Conservation (phyloP, 495 filamentous ascomycete species). For the Pseudoneurospora amorphoporcata region DNA sequence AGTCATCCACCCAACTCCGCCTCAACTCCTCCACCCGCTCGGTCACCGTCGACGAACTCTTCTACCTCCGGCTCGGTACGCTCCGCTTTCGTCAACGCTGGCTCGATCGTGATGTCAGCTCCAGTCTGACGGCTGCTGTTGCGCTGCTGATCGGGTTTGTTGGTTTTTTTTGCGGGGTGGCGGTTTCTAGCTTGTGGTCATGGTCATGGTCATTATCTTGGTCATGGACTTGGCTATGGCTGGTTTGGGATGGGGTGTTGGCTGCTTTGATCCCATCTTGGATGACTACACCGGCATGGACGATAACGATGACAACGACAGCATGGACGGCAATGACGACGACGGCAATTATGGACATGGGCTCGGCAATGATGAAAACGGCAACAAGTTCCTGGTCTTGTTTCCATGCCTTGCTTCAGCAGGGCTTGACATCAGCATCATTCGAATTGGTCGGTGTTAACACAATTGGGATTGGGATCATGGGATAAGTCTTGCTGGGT, state of each 20-base stretch:
- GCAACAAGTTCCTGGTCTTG: background rate
- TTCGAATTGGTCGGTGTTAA: background rate
- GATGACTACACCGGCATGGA: background rate
- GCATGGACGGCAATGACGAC: background rate
- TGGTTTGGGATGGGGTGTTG: background rate
- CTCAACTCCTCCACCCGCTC: conserved; percentile 1
- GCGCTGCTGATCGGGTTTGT: background rate
- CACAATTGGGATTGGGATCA: background rate
- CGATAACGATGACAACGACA: too few relatives aligned
- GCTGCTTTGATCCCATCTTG: background rate
- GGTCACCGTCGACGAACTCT: conserved; percentile 13
- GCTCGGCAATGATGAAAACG: background rate
- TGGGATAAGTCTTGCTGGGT: background rate
- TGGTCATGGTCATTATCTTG: background rate
- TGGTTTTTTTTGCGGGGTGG: conserved; percentile 10
- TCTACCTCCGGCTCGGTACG: conserved; percentile 17
- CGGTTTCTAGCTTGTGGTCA: background rate
- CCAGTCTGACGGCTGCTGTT: conserved; percentile 9
- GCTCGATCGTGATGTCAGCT: conserved; percentile 15
- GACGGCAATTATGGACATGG: background rate
- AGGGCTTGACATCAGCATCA: background rate
- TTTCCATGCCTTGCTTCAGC: background rate
- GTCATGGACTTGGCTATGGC: background rate
- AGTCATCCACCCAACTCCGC: background rate
- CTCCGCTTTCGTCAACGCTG: conserved; percentile 15